These are phyloP conservation scores for Infundibulicybe gibba DNA, from an alignment of 768 basidiomycete genomes.

Conservation along the genomic window DNA sequence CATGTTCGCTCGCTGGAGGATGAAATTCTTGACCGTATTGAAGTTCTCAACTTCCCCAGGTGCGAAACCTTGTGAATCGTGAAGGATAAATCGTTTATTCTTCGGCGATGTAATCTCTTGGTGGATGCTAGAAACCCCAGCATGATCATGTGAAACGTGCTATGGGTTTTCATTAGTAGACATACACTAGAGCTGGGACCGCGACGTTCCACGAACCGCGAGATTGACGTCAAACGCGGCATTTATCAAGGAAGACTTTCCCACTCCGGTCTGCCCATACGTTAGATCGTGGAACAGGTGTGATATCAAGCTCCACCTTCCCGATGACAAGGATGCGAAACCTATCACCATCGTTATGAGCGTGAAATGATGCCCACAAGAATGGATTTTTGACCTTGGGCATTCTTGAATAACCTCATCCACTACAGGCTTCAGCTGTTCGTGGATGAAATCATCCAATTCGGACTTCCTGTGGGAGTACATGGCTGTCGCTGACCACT, in stretches of 20 bases:
- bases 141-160: slow-evolving; percentile 5
- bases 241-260: slow-evolving; percentile 12
- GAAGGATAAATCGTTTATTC: slow-evolving; percentile 8
- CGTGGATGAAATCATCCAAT: no score
- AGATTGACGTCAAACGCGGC: slow-evolving; percentile 5
- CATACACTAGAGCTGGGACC: background rate
- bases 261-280: background rate
- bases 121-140: slow-evolving; percentile 8
- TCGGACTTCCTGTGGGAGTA: no score
- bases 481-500: no score
- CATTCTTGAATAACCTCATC: no score
- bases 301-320: no score
- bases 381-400: no score
- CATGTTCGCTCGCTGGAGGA: slow-evolving; percentile 3
- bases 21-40: slow-evolving; percentile 7
- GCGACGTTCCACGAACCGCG: slow-evolving; percentile 1
- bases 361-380: no score
- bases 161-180: background rate
- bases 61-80: slow-evolving; percentile 14
- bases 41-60: slow-evolving; percentile 7
- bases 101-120: slow-evolving; percentile 6
- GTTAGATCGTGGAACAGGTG: no score
- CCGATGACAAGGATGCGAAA: no score
- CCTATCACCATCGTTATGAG: no score
- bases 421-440: no score